Conservation (phyloP, 352 stramenopile species). For the Phytophthora sp. region DNA sequence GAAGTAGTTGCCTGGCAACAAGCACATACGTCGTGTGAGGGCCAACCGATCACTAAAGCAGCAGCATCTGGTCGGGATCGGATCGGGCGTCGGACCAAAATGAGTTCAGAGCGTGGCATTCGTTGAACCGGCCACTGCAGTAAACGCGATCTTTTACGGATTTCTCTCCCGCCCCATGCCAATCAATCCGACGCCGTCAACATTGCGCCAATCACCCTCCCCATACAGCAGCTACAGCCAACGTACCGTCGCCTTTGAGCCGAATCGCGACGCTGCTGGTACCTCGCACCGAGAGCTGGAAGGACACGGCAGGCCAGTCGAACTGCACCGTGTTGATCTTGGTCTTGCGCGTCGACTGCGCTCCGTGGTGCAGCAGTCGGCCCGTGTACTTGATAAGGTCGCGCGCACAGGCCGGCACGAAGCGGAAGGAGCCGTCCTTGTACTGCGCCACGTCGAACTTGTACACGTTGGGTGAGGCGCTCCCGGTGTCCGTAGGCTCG, state of each 20-base stretch:
- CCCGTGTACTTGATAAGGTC: constrained; percentile 83
- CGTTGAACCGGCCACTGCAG: constrained; percentile 25
- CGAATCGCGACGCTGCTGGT: constrained; percentile 75
- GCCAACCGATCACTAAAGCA: constrained; percentile 16
- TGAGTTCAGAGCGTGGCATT: constrained; percentile 53
- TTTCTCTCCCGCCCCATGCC: constrained; percentile 15
- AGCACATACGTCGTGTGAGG: constrained; percentile 10
- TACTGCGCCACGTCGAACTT: constrained; percentile 84
- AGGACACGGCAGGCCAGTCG: constrained; percentile 78
- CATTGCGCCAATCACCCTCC: not conserved
- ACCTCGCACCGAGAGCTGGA: constrained; percentile 65
- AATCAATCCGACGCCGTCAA: constrained; percentile 25
- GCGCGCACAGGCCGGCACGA: constrained; percentile 69
- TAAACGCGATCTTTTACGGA: not conserved
- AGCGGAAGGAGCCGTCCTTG: constrained; percentile 69
- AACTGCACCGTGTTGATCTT: constrained; percentile 91
- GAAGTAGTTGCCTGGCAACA: constrained; percentile 82
- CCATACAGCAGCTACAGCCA: constrained; percentile 1
- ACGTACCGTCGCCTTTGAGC: constrained; percentile 83
- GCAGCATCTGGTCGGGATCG: constrained; percentile 17
- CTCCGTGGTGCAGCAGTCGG: constrained; percentile 75
- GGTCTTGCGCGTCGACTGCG: constrained; percentile 59
- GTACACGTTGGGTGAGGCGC: constrained; percentile 59
- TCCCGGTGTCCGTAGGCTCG: constrained; percentile 6
- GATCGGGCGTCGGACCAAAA: constrained; percentile 38